Evolutionary conservation across 2,329 filamentous ascomycete genomes (phyloP).

Genomic region (Lachnellula subtilissima): DNA sequence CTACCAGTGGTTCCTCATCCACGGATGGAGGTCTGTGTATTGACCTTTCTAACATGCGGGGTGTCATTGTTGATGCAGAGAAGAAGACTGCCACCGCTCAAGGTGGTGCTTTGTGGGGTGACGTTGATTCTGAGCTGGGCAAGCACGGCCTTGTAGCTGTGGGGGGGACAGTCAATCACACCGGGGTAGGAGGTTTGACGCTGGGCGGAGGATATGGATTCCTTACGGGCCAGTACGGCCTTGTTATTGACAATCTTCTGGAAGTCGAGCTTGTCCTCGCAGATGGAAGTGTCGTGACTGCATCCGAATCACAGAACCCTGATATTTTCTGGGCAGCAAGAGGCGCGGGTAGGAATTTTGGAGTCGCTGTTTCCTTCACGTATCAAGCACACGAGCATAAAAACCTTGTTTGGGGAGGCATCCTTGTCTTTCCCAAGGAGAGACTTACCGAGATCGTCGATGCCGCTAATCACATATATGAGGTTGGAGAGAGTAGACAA

Average conservation of each 20-base stretch:
- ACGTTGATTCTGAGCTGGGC: slow-evolving; percentile 19
- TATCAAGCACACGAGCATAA: slow-evolving; percentile 15
- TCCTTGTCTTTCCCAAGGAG: slow-evolving; percentile 11
- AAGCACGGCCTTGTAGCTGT: slow-evolving; percentile 19
- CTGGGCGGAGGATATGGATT: slow-evolving; percentile 42
- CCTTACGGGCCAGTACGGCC: slow-evolving; percentile 39
- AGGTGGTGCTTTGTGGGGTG: slow-evolving; percentile 23
- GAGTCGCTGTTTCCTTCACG: slow-evolving; percentile 14
- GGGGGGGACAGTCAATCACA: slow-evolving; percentile 21
- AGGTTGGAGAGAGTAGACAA: slow-evolving; percentile 4
- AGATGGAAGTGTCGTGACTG: slow-evolving; percentile 27
- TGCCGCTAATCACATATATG: slow-evolving; percentile 12
- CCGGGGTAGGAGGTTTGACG: slow-evolving; percentile 19
- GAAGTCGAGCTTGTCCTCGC: slow-evolving; percentile 30
- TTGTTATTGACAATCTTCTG: slow-evolving; percentile 21
- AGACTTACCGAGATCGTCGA: slow-evolving; percentile 13
- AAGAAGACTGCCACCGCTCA: slow-evolving; percentile 15
- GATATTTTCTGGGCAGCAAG: slow-evolving; percentile 34
- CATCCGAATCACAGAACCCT: slow-evolving; percentile 20
- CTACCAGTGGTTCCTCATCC: slow-evolving; percentile 17
- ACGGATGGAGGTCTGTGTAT: slow-evolving; percentile 20
- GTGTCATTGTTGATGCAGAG: slow-evolving; percentile 11
- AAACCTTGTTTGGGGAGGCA: slow-evolving; percentile 15
- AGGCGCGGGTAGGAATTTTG: slow-evolving; percentile 28
- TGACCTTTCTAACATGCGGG: slow-evolving; percentile 19